Conservation (phyloP, 2,329 filamentous ascomycete species). For the Calonectria montana region DNA sequence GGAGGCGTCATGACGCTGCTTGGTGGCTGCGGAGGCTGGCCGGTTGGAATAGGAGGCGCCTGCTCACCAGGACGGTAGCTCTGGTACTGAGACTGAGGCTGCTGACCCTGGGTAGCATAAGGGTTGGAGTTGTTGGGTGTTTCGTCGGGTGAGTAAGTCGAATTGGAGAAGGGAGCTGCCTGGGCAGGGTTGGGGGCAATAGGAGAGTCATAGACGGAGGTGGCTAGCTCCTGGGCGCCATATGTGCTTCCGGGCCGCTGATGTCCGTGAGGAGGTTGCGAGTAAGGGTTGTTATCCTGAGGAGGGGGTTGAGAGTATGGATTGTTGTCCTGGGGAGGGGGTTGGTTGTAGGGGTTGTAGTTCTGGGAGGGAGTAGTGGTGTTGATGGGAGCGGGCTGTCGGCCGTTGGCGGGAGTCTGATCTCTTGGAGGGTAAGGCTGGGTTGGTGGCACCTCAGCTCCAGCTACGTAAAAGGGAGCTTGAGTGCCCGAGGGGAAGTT, state of each 20-base stretch:
- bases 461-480: conserved; percentile 75
- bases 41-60: conserved; percentile 55
- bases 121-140: conserved; percentile 40
- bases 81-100: conserved; percentile 54
- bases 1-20: conserved; percentile 51
- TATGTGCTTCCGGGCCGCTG: conserved; percentile 76
- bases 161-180: conserved; percentile 57
- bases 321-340: conserved; percentile 45
- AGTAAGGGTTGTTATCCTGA: conserved; percentile 53
- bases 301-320: conserved; percentile 58
- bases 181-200: conserved; percentile 63
- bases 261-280: conserved; percentile 50
- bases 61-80: conserved; percentile 53
- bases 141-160: conserved; percentile 63
- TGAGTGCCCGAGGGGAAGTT: conserved; percentile 64
- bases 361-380: conserved; percentile 62
- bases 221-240: conserved; percentile 81
- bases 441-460: conserved; percentile 62
- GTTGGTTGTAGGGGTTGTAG: conserved; percentile 57
- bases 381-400: conserved; percentile 62
- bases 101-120: conserved; percentile 44
- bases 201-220: conserved; percentile 81
- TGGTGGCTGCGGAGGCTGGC: conserved; percentile 46
- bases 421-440: conserved; percentile 66
- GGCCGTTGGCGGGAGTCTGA: conserved; percentile 60